Conservation (phyloP, 78 protist species). For the Pigoraptor vietnamica region DNA sequence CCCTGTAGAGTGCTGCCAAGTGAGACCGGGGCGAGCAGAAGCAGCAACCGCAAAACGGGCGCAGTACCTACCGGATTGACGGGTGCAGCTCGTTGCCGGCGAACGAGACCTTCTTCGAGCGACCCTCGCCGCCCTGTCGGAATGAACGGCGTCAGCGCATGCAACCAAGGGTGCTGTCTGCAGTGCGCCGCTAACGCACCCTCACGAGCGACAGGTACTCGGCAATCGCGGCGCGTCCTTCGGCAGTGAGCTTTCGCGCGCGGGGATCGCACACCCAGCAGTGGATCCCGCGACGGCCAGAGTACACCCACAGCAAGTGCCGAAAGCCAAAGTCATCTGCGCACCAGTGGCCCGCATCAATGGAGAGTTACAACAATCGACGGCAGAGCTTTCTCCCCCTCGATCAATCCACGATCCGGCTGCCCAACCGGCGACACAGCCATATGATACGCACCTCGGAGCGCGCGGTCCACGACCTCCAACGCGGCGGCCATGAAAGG, state of each 20-base stretch:
- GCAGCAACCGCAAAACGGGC: no score
- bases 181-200: background rate
- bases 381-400: no score
- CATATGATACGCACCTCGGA: conserved; percentile 25
- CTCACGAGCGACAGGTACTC: background rate
- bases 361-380: no score
- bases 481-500: conserved; percentile 75
- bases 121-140: background rate
- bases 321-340: conserved; percentile 79
- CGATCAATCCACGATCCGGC: no score
- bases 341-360: background rate
- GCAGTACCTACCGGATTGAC: background rate
- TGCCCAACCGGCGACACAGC: no score
- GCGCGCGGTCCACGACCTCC: conserved; percentile 39
- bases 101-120: background rate
- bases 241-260: conserved; percentile 56
- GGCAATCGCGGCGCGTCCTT: background rate
- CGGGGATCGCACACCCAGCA: conserved; percentile 95
- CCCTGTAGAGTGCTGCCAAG: no score
- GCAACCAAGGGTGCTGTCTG: no score
- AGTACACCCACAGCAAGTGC: conserved; percentile 89
- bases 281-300: conserved; percentile 98
- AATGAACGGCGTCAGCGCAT: background rate
- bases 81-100: background rate
- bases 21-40: no score